Percentiles rank a stretch among this genome's conserved stretches.
These are phyloP conservation scores for Ephemerocybe angulata DNA, from an alignment of 768 basidiomycete genomes.

Conservation along the genomic window DNA sequence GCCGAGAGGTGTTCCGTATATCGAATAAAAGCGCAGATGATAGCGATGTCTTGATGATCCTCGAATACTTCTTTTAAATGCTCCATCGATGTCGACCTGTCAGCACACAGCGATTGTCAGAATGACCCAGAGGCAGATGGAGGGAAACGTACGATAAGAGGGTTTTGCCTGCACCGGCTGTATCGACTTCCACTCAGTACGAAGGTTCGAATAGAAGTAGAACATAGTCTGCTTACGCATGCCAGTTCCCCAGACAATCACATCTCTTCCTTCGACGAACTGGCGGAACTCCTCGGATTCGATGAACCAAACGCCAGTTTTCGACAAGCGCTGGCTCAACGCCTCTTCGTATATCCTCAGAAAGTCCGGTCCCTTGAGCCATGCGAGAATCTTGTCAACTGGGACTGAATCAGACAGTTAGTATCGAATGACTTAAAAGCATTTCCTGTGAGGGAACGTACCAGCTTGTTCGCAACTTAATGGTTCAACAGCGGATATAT, in stretches of 20 bases:
- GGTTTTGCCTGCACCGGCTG: conserved; percentile 6
- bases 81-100: background rate
- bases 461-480: no score
- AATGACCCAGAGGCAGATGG: background rate
- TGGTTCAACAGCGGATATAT: no score
- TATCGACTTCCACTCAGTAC: background rate
- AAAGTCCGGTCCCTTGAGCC: background rate
- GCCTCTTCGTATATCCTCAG: background rate
- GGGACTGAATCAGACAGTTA: no score
- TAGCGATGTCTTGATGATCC: background rate
- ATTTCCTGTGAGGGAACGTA: no score
- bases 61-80: background rate
- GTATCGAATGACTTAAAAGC: no score
- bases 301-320: background rate
- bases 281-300: background rate
- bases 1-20: background rate
- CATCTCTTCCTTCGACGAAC: background rate
- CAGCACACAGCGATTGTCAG: background rate
- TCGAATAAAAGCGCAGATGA: conserved; percentile 2
- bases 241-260: conserved; percentile 1
- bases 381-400: background rate
- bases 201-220: background rate
- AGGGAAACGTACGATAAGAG: background rate
- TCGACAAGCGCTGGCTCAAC: background rate
- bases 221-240: background rate